phyloP scores from a whole-genome alignment of 73 alveolate species.

The Urostyla sp. region DNA sequence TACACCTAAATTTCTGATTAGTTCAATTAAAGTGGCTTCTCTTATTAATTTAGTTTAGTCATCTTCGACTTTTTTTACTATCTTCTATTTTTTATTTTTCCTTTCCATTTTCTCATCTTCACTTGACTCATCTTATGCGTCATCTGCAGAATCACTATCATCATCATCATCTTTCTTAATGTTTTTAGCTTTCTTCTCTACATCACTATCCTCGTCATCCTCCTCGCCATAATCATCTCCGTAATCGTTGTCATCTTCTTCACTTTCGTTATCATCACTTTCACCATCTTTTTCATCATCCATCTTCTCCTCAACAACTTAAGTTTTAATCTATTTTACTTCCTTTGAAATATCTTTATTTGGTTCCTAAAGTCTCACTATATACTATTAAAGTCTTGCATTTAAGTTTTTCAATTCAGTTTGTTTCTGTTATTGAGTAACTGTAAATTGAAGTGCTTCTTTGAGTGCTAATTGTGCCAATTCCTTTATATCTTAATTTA shows the following conservation, averaged over 20 bases:
- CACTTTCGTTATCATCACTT: neutral
- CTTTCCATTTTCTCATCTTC: constrained; percentile 43
- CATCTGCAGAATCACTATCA: constrained; percentile 1
- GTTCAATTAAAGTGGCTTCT: constrained; percentile 75
- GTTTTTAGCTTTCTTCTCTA: neutral
- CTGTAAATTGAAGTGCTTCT: constrained; percentile 86
- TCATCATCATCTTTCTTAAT: constrained; percentile 44
- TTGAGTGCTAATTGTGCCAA: constrained; percentile 89
- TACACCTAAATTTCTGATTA: constrained; percentile 62
- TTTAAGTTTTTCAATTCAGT: constrained; percentile 73
- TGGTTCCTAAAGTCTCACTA: constrained; percentile 39
- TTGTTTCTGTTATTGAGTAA: constrained; percentile 73
- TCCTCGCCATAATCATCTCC: constrained; percentile 14
- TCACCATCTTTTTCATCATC: neutral
- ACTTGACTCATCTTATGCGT: constrained; percentile 36
- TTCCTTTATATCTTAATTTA: constrained; percentile 85
- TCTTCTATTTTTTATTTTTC: constrained; percentile 13
- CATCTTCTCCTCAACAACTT: neutral
- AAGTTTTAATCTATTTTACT: neutral
- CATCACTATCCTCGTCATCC: constrained; percentile 3
- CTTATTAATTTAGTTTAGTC: constrained; percentile 53
- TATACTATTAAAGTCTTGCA: constrained; percentile 52
- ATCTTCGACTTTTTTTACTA: constrained; percentile 2
- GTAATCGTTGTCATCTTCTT: neutral
- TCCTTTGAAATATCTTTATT: neutral